Base-by-base conservation (phyloP, 2,329 filamentous ascomycete species). In the Phyllosticta citrichinensis region DNA sequence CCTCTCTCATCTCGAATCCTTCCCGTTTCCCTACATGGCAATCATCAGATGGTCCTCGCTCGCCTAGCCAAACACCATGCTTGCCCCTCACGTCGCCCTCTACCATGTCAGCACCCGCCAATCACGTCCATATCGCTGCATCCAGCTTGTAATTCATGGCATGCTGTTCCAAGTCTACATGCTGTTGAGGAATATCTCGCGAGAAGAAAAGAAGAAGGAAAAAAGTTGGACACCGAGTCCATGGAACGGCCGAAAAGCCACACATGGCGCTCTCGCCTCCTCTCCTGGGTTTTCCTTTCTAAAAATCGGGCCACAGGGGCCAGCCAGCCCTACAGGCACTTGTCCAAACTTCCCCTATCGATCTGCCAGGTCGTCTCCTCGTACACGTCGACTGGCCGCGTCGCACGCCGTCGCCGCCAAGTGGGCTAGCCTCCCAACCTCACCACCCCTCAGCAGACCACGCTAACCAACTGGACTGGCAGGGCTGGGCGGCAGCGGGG, bases 401-500 rank as follows among this genome's bases (percentile, higher is more conserved):
- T 17, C 40, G 5, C 27, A 30, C 27, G 27, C 27, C 27, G 9
- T 30, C 27, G 27, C 40, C 17, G 40, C 40, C 40, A 47, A 47
- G 40, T n/a, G 17, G 40, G 3, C 40, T 47, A 47, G 40, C 40
- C 17, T 47, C 33, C 40, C 40, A 47, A 47, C 40, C 40, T n/a
- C 17, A 47, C 40, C 17, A 2, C 40, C 40, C n/a, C 40, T 8
- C 40, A n/a, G 6, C 19, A 35, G 51, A 30, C 22, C 52, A n/a
- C 9, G 35, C n/a, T 17, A 14, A 24, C 40, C 35, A 35, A 27
- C 35, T 47, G n/a, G 22, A n/a, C 14, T 47, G 40, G 61, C 61
- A 47, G 61, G 61, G 51, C 61, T 62, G 10, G 61, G 61, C 25
- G 63, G 54, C 57, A 59, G 9, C 55, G 55, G 19, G 47, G 69